Percentiles rank a stretch among this genome's conserved stretches.
phyloP scores from a whole-genome alignment of 164 flowering plant genomes.

The Kingdonia uniflora region DNA sequence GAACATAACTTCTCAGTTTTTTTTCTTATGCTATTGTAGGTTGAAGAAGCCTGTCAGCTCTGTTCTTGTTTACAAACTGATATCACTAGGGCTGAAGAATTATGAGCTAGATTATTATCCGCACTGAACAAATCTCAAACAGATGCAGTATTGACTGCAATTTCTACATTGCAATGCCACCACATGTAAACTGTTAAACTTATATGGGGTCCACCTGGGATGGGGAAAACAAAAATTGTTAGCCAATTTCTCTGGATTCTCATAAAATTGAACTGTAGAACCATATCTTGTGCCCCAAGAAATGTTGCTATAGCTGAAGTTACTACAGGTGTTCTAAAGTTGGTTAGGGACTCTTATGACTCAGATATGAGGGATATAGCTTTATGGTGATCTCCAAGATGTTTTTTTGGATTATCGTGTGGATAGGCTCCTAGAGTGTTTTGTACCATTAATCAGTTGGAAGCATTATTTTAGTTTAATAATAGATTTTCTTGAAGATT shows the following conservation, averaged over 20 bases:
- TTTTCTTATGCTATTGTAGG: slow-evolving; percentile 20
- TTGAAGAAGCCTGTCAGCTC: slow-evolving; percentile 14
- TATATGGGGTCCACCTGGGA: slow-evolving; percentile 85
- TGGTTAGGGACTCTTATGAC: slow-evolving; percentile 21
- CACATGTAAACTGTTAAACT: slow-evolving; percentile 36
- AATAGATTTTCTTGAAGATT: slow-evolving; percentile 39
- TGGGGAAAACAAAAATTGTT: slow-evolving; percentile 67
- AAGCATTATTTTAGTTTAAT: slow-evolving; percentile 21
- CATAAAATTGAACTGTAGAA: slow-evolving; percentile 26
- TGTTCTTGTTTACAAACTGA: slow-evolving; percentile 13
- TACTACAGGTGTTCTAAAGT: slow-evolving; percentile 34
- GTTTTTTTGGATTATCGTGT: slow-evolving; percentile 55
- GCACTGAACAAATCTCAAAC: slow-evolving; percentile 47
- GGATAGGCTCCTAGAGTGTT: slow-evolving; percentile 30
- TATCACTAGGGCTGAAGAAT: slow-evolving; percentile 3
- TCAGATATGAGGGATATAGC: neutral
- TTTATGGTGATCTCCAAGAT: slow-evolving; percentile 26
- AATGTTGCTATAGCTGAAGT: slow-evolving; percentile 56
- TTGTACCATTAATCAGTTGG: slow-evolving; percentile 40
- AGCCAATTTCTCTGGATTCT: slow-evolving; percentile 31
- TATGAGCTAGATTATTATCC: slow-evolving; percentile 8
- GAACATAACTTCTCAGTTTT: no score
- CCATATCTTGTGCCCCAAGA: slow-evolving; percentile 67
- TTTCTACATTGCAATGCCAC: slow-evolving; percentile 19
- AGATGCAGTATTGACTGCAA: slow-evolving; percentile 28